A percentile compares a stretch with the other conserved stretches of the same genome.
phyloP scores from a whole-genome alignment of 306 rosid genomes.

The Lathyrus oleraceus region DNA sequence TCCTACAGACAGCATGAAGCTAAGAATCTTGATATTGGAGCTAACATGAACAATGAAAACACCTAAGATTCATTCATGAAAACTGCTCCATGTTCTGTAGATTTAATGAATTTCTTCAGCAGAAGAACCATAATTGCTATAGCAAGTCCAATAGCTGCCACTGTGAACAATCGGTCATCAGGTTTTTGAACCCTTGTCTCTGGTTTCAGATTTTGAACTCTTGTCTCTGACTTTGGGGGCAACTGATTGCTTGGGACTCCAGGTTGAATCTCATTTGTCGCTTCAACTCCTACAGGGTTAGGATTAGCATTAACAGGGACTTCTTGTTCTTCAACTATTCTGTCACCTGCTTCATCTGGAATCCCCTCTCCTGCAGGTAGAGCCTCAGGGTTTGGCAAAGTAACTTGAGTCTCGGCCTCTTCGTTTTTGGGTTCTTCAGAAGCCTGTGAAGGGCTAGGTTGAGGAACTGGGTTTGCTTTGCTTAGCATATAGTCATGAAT shows the following conservation, averaged over 20 bases:
- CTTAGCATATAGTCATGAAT: slow-evolving; percentile 84
- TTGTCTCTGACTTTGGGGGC: slow-evolving; percentile 47
- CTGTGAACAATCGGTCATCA: slow-evolving; percentile 81
- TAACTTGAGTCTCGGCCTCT: slow-evolving; percentile 44
- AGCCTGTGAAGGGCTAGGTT: slow-evolving; percentile 45
- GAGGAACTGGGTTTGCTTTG: slow-evolving; percentile 74
- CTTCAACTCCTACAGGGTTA: slow-evolving; percentile 39
- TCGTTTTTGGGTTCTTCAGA: slow-evolving; percentile 48
- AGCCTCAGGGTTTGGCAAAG: slow-evolving; percentile 44
- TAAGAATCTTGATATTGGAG: slow-evolving; percentile 27
- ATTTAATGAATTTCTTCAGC: slow-evolving; percentile 80
- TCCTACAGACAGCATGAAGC: slow-evolving; percentile 14
- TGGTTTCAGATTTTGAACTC: slow-evolving; percentile 50
- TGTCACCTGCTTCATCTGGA: slow-evolving; percentile 48
- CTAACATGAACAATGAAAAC: slow-evolving; percentile 11
- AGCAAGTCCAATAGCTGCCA: slow-evolving; percentile 92
- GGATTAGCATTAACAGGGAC: slow-evolving; percentile 39
- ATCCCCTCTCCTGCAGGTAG: slow-evolving; percentile 42
- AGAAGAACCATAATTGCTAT: slow-evolving; percentile 80
- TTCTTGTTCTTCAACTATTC: slow-evolving; percentile 62
- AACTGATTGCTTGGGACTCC: slow-evolving; percentile 43
- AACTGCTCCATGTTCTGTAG: slow-evolving; percentile 67
- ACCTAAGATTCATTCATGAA: slow-evolving; percentile 81
- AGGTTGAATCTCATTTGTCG: slow-evolving; percentile 47
- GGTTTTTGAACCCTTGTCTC: slow-evolving; percentile 58